A percentile compares a stretch with the other conserved stretches of the same genome.
These are phyloP conservation scores for Talaromyces wortmannii DNA, from an alignment of 495 filamentous ascomycete genomes.

Conservation along the genomic window DNA sequence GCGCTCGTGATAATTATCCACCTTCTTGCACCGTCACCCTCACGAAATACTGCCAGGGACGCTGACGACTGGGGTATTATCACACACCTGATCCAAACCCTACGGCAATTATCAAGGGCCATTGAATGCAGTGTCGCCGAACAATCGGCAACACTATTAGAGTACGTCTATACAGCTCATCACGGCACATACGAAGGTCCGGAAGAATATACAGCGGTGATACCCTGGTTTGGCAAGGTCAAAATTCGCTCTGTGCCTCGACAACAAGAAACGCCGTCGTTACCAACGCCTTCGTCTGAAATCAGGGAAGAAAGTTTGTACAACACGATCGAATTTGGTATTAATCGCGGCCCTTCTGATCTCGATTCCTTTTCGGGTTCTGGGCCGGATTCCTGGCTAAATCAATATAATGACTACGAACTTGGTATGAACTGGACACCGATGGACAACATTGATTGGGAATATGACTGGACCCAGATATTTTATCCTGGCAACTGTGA, in stretches of 20 bases:
- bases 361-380: neutral
- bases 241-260: neutral
- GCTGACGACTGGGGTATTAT: neutral
- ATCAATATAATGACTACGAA: neutral
- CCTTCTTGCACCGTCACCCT: neutral
- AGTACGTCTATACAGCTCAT: neutral
- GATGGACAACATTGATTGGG: neutral
- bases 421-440: neutral
- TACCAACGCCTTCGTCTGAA: neutral
- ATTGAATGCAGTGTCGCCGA: neutral
- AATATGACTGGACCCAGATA: neutral
- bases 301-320: neutral
- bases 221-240: neutral
- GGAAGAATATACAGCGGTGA: neutral
- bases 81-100: neutral
- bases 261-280: neutral
- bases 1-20: neutral
- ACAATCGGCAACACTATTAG: neutral
- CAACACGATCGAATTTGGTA: neutral
- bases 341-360: neutral
- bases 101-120: neutral
- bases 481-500: neutral
- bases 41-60: neutral
- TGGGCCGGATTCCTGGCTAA: neutral
- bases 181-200: neutral